Conservation (phyloP, 2,329 filamentous ascomycete species). For the Sporothrix mexicana region DNA sequence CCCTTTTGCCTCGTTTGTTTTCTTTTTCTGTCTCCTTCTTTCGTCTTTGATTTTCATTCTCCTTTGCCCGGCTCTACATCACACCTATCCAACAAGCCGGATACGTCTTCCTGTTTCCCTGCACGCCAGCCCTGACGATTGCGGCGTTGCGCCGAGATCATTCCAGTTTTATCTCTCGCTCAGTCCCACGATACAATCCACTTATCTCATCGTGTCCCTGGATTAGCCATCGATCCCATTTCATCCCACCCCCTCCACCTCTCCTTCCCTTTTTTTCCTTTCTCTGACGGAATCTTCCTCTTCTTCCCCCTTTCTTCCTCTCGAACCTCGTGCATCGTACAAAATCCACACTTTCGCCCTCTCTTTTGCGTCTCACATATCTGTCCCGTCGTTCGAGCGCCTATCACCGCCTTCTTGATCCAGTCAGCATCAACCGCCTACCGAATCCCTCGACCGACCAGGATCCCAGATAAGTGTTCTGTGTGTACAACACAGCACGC, state of each 20-base stretch:
- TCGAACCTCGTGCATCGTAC: neutral
- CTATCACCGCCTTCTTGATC: constrained; percentile 4
- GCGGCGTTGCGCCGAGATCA: constrained; percentile 22
- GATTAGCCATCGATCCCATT: constrained; percentile 17
- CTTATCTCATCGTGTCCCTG: constrained; percentile 31
- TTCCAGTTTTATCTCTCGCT: constrained; percentile 27
- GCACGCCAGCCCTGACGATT: constrained; percentile 27
- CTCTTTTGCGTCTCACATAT: neutral
- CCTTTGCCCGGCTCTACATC: neutral
- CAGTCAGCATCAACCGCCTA: neutral
- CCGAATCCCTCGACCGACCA: constrained; percentile 24
- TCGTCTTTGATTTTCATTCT: neutral
- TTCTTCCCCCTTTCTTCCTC: neutral
- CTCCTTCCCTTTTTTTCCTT: neutral
- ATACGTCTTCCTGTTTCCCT: constrained; percentile 17
- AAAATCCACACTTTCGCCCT: neutral
- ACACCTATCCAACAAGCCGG: neutral
- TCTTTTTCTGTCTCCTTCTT: neutral
- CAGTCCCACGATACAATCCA: constrained; percentile 21
- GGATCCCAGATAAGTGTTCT: neutral
- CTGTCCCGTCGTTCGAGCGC: neutral
- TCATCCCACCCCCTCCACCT: constrained; percentile 15
- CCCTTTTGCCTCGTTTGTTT: constrained; percentile 22
- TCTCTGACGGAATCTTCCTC: neutral
- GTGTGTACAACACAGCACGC: constrained; percentile 16